Conservation (phyloP, 495 filamentous ascomycete genomes). For the Talaromyces trachyspermus region DNA sequence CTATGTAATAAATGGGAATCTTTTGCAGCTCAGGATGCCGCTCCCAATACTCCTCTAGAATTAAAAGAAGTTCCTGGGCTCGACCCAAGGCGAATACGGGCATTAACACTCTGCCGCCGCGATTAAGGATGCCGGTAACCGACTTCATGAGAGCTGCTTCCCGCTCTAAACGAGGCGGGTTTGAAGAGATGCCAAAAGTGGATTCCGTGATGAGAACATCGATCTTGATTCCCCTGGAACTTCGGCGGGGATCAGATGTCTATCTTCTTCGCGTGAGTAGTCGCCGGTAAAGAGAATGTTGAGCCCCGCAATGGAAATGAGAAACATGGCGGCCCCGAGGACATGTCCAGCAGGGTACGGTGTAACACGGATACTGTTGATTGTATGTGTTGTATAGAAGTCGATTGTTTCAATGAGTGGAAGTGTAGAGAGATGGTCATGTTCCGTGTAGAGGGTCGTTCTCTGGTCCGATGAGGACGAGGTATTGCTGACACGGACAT, state of each 20-base stretch:
- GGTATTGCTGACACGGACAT: constrained; percentile 77
- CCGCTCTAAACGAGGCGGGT: constrained; percentile 79
- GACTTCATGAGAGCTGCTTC: constrained; percentile 92
- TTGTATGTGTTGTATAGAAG: constrained; percentile 95
- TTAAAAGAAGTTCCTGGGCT: constrained; percentile 88
- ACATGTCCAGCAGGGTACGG: constrained; percentile 96
- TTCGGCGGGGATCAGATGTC: constrained; percentile 86
- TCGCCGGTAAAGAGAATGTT: constrained; percentile 97
- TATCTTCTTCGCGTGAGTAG: constrained; percentile 88
- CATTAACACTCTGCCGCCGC: constrained; percentile 87
- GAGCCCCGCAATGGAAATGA: constrained; percentile 90
- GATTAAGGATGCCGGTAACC: constrained; percentile 79
- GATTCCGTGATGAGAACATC: constrained; percentile 97
- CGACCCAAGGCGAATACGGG: constrained; percentile 91
- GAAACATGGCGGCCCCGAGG: constrained; percentile 96
- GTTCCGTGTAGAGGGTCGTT: constrained; percentile 82
- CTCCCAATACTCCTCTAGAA: constrained; percentile 94
- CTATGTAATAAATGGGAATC: constrained; percentile 93
- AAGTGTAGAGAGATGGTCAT: constrained; percentile 88
- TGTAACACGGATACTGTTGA: constrained; percentile 91
- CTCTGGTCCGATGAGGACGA: constrained; percentile 65
- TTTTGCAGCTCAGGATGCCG: constrained; percentile 79
- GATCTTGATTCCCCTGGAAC: constrained; percentile 80
- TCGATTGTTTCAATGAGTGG: constrained; percentile 93
- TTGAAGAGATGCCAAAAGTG: constrained; percentile 89